Evolutionary conservation across 129 eudicot species (phyloP).

Genomic region (Pulicaria dysenterica): DNA sequence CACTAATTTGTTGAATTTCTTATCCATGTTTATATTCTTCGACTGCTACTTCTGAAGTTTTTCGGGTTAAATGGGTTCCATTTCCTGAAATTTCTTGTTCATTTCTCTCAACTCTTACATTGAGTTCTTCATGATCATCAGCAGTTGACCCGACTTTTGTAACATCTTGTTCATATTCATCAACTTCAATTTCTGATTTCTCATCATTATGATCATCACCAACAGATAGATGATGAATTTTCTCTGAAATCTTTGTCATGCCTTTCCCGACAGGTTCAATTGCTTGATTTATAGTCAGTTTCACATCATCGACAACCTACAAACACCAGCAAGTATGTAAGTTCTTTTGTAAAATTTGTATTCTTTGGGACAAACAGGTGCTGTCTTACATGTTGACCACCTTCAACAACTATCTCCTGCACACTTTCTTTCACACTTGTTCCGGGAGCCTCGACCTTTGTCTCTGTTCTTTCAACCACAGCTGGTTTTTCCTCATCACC

Average conservation of each 20-base stretch:
- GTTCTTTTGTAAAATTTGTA: neutral
- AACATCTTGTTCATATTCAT: constrained; percentile 51
- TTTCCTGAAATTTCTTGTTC: constrained; percentile 37
- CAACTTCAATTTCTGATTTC: constrained; percentile 52
- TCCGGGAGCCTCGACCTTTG: constrained; percentile 70
- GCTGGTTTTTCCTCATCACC: constrained; percentile 52
- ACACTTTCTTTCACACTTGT: constrained; percentile 92
- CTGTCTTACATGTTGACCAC: constrained; percentile 82
- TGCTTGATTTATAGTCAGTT: constrained; percentile 85
- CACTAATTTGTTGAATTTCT: neutral
- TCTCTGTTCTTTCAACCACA: constrained; percentile 61
- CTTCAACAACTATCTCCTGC: constrained; percentile 91
- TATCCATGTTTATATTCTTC: constrained; percentile 22
- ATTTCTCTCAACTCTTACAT: constrained; percentile 54
- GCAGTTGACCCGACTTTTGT: constrained; percentile 9
- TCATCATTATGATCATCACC: constrained; percentile 38
- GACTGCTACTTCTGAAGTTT: constrained; percentile 23
- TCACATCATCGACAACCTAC: constrained; percentile 93
- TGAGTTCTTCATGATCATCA: constrained; percentile 43
- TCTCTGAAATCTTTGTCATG: constrained; percentile 87
- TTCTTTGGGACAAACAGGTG: neutral
- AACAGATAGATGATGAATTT: constrained; percentile 59
- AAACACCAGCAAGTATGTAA: neutral
- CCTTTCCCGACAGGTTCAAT: constrained; percentile 93
- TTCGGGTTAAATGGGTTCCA: neutral